Conservation (phyloP, 176 grass and related monocot species). For the Zea mays region DNA sequence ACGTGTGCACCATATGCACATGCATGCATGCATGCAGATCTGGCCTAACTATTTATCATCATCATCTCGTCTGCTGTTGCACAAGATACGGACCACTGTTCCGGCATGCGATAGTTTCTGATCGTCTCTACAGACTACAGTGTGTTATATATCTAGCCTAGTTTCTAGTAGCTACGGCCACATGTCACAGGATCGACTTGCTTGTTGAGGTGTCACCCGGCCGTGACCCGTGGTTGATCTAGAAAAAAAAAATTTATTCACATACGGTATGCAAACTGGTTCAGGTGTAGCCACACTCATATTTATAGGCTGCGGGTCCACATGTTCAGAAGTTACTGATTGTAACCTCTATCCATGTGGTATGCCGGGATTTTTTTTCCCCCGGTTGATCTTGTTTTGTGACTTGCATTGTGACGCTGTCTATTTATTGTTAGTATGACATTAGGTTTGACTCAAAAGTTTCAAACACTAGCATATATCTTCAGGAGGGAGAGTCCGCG, state of each 20-base stretch:
- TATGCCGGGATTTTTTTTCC: too few relatives aligned
- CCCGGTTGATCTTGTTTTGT: conserved; percentile 7
- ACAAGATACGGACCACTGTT: not conserved
- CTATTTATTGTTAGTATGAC: not conserved
- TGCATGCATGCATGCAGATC: too few relatives aligned
- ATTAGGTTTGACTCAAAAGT: conserved; percentile 53
- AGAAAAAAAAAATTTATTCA: too few relatives aligned
- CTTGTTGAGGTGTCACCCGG: conserved; percentile 15
- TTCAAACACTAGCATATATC: conserved; percentile 36
- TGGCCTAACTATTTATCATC: too few relatives aligned
- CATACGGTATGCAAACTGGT: too few relatives aligned
- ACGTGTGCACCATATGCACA: not conserved
- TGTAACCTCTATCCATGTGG: too few relatives aligned
- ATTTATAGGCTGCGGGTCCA: too few relatives aligned
- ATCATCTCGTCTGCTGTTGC: not conserved
- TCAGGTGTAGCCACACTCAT: too few relatives aligned
- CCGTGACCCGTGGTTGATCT: too few relatives aligned
- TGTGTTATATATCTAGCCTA: not conserved
- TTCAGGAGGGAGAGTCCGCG: conserved; percentile 9
- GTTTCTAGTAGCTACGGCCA: too few relatives aligned
- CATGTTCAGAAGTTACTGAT: too few relatives aligned
- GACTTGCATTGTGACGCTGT: not conserved
- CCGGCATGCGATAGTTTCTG: not conserved
- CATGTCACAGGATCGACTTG: too few relatives aligned
- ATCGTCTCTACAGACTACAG: not conserved